Conservation (phyloP, 495 filamentous ascomycete species). For the Xylaria nigripes region DNA sequence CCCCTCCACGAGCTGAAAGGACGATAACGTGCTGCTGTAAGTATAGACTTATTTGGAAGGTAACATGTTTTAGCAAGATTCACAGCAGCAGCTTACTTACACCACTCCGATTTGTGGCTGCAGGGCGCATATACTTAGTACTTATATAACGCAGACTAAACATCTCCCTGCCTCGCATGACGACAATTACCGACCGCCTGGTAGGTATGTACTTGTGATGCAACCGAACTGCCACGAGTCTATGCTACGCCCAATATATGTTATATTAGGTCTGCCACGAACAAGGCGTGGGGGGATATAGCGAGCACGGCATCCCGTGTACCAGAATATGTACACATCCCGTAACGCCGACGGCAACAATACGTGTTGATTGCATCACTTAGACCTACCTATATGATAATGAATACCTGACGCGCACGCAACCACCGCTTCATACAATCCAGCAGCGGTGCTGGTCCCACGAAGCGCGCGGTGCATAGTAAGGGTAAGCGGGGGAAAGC, state of each 20-base stretch:
- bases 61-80: too few species aligned
- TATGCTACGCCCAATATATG: not conserved
- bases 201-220: constrained; percentile 1
- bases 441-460: too few species aligned
- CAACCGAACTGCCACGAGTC: constrained; percentile 5
- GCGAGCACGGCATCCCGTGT: not conserved
- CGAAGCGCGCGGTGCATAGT: too few species aligned
- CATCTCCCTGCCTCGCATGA: not conserved
- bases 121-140: not conserved
- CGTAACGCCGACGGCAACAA: not conserved
- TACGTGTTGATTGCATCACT: not conserved
- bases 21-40: not conserved
- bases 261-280: not conserved
- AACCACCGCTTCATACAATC: too few species aligned
- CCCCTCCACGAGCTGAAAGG: not conserved
- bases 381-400: too few species aligned
- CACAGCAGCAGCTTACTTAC: not conserved
- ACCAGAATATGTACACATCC: not conserved
- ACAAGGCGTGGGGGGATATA: constrained; percentile 1
- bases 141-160: not conserved
- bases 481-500: too few species aligned
- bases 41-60: too few species aligned
- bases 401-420: too few species aligned
- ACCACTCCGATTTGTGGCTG: not conserved
- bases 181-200: not conserved